Percentiles rank a stretch among this genome's conserved stretches.
phyloP scores from a whole-genome alignment of 2,329 filamentous ascomycete genomes.

The Onygenales sp. region DNA sequence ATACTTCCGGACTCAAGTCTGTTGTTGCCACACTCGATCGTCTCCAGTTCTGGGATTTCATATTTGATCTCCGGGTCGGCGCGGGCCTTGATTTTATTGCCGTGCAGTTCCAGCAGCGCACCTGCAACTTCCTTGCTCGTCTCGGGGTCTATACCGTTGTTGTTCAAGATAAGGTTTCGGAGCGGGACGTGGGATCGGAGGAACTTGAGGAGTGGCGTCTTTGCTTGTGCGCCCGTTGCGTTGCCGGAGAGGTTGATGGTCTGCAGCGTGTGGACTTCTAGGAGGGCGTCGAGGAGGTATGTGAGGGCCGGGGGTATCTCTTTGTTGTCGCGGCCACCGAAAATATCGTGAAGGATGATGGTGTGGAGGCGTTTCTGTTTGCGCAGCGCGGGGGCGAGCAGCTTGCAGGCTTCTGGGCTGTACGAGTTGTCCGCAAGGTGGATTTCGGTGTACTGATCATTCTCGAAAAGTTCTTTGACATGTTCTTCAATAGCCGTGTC shows the following conservation, averaged over 20 bases:
- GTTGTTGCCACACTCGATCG: constrained; percentile 95
- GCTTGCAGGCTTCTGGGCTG: constrained; percentile 77
- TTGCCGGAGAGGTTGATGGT: constrained; percentile 97
- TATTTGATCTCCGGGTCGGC: constrained; percentile 54
- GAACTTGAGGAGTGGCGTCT: constrained; percentile 86
- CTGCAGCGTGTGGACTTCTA: constrained; percentile 75
- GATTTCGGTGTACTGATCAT: constrained; percentile 69
- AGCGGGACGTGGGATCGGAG: constrained; percentile 79
- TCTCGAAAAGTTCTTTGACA: constrained; percentile 63
- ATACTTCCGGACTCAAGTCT: constrained; percentile 92
- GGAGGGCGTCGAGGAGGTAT: constrained; percentile 72
- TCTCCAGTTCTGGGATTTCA: constrained; percentile 75
- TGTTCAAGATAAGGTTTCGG: constrained; percentile 92
- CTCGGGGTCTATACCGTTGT: constrained; percentile 90
- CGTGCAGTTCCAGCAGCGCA: constrained; percentile 71
- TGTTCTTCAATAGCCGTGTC: constrained; percentile 55
- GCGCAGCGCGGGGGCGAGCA: constrained; percentile 70
- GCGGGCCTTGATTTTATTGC: constrained; percentile 67
- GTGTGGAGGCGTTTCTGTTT: constrained; percentile 73
- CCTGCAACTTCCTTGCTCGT: constrained; percentile 84
- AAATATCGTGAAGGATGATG: constrained; percentile 93
- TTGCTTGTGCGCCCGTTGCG: constrained; percentile 91
- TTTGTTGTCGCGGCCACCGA: constrained; percentile 83
- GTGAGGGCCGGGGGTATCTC: constrained; percentile 90
- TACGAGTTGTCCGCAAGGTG: constrained; percentile 84